These are phyloP conservation scores for Lactifluus rugatus DNA, from an alignment of 768 basidiomycete species.

Conservation along the genomic window DNA sequence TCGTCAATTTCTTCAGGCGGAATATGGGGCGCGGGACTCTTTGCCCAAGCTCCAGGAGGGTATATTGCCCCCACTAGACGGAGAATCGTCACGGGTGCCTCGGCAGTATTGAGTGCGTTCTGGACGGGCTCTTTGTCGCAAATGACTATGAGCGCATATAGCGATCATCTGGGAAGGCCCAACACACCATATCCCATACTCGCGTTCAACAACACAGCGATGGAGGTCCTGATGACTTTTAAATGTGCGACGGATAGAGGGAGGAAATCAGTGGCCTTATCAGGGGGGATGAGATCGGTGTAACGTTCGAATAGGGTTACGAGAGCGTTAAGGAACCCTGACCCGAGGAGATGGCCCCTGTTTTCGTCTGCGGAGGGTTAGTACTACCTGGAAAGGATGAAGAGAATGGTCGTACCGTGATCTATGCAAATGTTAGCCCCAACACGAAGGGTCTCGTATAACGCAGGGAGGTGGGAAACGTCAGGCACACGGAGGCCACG, in stretches of 20 bases:
- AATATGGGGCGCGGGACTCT: conserved; percentile 22
- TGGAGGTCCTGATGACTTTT: conserved; percentile 62
- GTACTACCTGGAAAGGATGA: not conserved
- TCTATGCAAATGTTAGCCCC: conserved; percentile 81
- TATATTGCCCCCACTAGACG: conserved; percentile 61
- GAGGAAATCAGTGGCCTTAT: conserved; percentile 32
- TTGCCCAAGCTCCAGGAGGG: conserved; percentile 60
- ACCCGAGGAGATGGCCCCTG: conserved; percentile 58
- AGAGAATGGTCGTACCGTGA: conserved; percentile 42
- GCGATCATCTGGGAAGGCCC: not conserved
- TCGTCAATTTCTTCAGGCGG: conserved; percentile 33
- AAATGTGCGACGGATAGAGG: conserved; percentile 52
- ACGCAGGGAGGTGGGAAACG: conserved; percentile 37
- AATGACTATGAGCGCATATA: not conserved
- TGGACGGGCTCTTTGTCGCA: conserved; percentile 56
- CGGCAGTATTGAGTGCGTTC: conserved; percentile 54
- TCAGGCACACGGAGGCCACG: conserved; percentile 38
- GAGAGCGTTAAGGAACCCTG: conserved; percentile 56
- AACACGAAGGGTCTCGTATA: conserved; percentile 65
- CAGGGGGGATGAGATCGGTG: conserved; percentile 34
- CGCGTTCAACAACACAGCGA: conserved; percentile 72
- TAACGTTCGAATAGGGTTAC: conserved; percentile 64
- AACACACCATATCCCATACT: conserved; percentile 64
- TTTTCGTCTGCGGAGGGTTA: conserved; percentile 51
- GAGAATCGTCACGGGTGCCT: conserved; percentile 59